Evolutionary conservation across 2,329 filamentous ascomycete species (phyloP), one percentile per base, ranked within the genome.

Genomic region (Verticillium nubilum): DNA sequence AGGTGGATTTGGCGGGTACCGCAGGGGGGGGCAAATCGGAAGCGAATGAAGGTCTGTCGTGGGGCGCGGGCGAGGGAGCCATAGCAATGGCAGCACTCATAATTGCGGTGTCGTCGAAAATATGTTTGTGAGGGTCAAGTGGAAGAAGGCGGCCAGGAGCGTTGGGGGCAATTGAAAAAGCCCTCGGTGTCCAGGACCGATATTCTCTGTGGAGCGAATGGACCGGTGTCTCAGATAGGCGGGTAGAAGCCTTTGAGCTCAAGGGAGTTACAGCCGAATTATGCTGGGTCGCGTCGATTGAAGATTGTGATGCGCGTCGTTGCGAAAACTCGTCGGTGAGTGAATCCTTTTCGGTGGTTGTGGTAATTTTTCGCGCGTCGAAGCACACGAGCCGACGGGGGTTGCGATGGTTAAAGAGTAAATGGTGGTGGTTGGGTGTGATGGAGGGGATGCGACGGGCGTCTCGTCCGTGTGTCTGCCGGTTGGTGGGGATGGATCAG

Each of bases 31-130:
- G 75, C 63, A 80, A 72, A 66, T 82, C 82, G 64, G 80, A 78
- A 68, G 80, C 74, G 66, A 82, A 84, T n/a, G 80, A 78, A 61
- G 83, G 76, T 71, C 85, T 79, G 72, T 88, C 85, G 72, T 87
- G 85, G 66, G 85, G 85, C 75, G 85, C 85, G 69, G 85, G 86
- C 72, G 86, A 87, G 65, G 85, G 85, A 70, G 83, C 85, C 86
- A 88, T 87, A 69, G 85, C 84, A 71, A 88, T 82, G 74, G 84
- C 85, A 72, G 86, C 80, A 78, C 85, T 88, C 86, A 88, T 88
- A 72, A 67, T 86, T 60, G 60, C 63, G 52, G 28, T 53, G 29
- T 61, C 35, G 52, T 50, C 69, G 65, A 65, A 58, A 57, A 67
- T 66, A 33, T 57, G 52, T 27, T 54, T 58, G 42, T 31, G 59